Evolutionary conservation across 768 basidiomycete species (phyloP), one percentile per base, ranked within the genome.

Genomic region (Gloeopeniophorella convolvens): DNA sequence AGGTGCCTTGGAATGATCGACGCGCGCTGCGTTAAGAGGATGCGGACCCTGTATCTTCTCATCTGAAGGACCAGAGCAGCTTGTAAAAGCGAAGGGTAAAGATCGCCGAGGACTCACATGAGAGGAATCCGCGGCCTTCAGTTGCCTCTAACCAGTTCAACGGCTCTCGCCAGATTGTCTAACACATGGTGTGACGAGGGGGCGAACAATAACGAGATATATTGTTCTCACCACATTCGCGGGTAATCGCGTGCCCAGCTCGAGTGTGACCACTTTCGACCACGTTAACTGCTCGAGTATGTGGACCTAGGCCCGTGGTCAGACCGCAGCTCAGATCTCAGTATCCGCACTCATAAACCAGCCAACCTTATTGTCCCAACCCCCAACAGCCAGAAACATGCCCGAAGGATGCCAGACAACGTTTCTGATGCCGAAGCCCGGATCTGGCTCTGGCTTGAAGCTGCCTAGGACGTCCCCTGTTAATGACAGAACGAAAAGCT

Each of bases 161-260:
- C 2, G 93, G 91, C 63, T 97, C 93, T 51, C 82, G 76, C 93
- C 93, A 97, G 11, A 89, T 70, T 10, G 67, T 75, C 93, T 95
- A 61, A 52, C 13, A 42, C 46, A 30, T 21, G 43, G 28, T 32
- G 60, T 39, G 18, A 50, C 11, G 5, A 6, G 50, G 23, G 55
- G 31, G 21, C 51, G 13, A 39, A 23, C 15, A 32, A 16, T n/a
- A 31, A 42, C 12, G 15, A 28, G 33, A 28, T 32, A 31, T 3
- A 44, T 48, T 24, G 26, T 16, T 67, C 83, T 54, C 64, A 89
- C 86, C 44, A 73, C 74, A 47, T 73, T 73, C 6, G 66, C 56
- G 10, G 83, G 71, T 52, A 89, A 68, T 54, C 79, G 77, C 47
- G 73, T 70, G 4, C 76, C 72, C 4, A 85, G 63, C 35, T 88